Evolutionary conservation across 2,329 filamentous ascomycete genomes (phyloP).

Genomic region (Dothideomycetes sp.): DNA sequence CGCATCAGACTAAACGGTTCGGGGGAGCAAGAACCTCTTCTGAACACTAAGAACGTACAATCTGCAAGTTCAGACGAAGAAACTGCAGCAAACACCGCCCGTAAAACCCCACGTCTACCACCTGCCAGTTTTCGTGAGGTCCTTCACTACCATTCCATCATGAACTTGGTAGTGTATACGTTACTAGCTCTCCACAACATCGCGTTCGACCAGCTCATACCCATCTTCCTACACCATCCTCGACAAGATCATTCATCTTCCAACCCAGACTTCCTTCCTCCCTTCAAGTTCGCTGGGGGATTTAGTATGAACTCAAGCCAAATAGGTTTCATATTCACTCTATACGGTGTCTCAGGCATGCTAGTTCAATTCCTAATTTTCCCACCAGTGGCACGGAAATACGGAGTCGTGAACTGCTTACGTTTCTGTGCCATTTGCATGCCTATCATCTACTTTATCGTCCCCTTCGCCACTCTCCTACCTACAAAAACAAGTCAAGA

Average conservation of each 20-base stretch:
- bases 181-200: conserved; percentile 74
- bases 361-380: conserved; percentile 81
- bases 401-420: conserved; percentile 67
- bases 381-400: conserved; percentile 61
- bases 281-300: conserved; percentile 74
- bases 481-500: conserved; percentile 45
- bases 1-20: not conserved
- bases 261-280: conserved; percentile 51
- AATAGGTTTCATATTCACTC: conserved; percentile 78
- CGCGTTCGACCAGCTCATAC: conserved; percentile 77
- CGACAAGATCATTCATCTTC: conserved; percentile 40
- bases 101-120: conserved; percentile 18
- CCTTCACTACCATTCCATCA: conserved; percentile 62
- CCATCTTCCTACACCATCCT: conserved; percentile 79
- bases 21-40: conserved; percentile 11
- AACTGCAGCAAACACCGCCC: not conserved
- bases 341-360: conserved; percentile 72
- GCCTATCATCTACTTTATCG: conserved; percentile 69
- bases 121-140: conserved; percentile 50
- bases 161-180: conserved; percentile 70
- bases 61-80: conserved; percentile 11
- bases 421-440: conserved; percentile 57
- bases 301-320: conserved; percentile 63
- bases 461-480: conserved; percentile 67
- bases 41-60: conserved; percentile 7